Evolutionary conservation across 208 protist species (phyloP), one percentile per base, ranked within the genome.

Genomic region (Willaertia magna): DNA sequence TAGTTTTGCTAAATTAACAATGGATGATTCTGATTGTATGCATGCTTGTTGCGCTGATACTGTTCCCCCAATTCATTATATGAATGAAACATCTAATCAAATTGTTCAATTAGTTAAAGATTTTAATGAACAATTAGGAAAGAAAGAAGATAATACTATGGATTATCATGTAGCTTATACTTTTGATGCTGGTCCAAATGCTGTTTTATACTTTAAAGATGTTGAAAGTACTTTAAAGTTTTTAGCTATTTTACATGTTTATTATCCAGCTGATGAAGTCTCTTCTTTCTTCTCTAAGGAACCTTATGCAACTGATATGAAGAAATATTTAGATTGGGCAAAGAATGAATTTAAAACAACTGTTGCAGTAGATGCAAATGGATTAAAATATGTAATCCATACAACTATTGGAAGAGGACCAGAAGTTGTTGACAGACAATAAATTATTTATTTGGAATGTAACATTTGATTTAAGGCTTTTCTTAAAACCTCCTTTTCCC

Each of bases 161-260:
- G n/a, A n/a, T n/a, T 91, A 90, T 46, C 88, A 91, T 46, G 91
- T 95, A 39, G 97, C 94, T n/a, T 99, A 99, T 93, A 99, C 98
- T 20, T 99, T 98, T 89, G 98, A 99, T 89, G 98, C 98, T 6
- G 98, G 98, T 4, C 97, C 98, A 26, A 99, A 99, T 91, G 96
- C 96, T 59, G 98, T 98, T 82, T 90, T 99, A 87, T 99, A 98
- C 89, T 91, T 93, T 4, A 89, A 92, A n/a, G 16, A n/a, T 2
- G 92, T 94, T 75, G 75, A 95, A 81, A 85, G 95, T 87, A 87
- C 97, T n/a, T 89, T 91, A 0, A 92, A 96, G 49, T 89, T 96
- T 40, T 90, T 98, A n/a, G 89, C 95, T 88, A 89, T 97, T 55
- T 86, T 92, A 26, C 91, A 94, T 47, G 22, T 14, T 34, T 93